Evolutionary conservation across 441 rosid genomes (phyloP), one percentile per base, ranked within the genome.

Genomic region (Adansonia gregorii): DNA sequence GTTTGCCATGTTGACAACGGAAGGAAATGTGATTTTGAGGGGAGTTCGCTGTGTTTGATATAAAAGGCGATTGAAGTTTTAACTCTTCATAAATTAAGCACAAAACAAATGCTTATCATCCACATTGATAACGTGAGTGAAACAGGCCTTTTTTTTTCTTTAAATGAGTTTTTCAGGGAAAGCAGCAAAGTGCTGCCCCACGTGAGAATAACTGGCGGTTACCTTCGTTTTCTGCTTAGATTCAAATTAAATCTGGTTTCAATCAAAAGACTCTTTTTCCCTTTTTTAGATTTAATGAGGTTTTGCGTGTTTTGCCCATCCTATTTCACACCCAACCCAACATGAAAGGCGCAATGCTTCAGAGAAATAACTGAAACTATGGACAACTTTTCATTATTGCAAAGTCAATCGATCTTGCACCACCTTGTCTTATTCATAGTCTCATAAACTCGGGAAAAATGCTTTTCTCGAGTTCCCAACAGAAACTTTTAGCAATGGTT

Each of bases 101-200:
- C 72, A 41, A 17, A 56, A 61, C 41, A 31, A 60, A 24, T 63
- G 55, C 76, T 58, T 41, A 66, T 7, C 20, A 56, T 6, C 75
- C 85, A 67, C 87, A 75, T 17, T 77, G 78, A 75, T 66, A 79
- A 82, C 75, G 93, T 90, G 90, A 87, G 70, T 69, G 82, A 82
- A 81, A 83, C 66, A 51, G 65, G 39, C 39, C 39, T 35, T 35
- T 35, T 35, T 35, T 35, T 58, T 65, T 59, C 55, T 54, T 68
- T 61, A 64, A 2, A 22, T 51, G 63, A 67, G 67, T 12, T 54
- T 41, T 69, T 35, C 2, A 39, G 35, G 69, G 17, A 8, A 14
- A 58, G 41, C 41, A 35, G 41, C 41, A 35, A 35, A 27, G 39
- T 8, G 15, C 11, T 35, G 71, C 66, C 67, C 69, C 76, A 46